Base-by-base conservation (phyloP, 2,329 filamentous ascomycete species). In the Trichophaea hybrida region DNA sequence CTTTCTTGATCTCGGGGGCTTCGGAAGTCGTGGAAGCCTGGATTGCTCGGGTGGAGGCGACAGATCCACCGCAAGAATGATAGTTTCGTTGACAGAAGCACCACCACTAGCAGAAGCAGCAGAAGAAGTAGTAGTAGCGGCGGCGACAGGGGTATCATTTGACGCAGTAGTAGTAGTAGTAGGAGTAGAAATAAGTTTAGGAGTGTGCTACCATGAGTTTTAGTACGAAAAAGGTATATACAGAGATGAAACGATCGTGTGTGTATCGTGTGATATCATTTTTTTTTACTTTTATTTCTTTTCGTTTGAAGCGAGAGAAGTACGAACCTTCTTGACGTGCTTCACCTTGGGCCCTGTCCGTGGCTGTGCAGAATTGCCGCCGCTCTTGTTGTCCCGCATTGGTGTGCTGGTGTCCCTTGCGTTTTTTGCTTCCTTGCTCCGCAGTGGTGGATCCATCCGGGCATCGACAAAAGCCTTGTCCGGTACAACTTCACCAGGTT, bases 1-100 rank as follows among this genome's bases (percentile, higher is more conserved):
- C 56, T 68, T 68, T 48, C 67, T 61, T 4, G 67, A 69, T 15
- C 67, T 65, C 10, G 65, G 66, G 12, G 66, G 63, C 49, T 67
- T 67, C 5, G 67, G 59, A 13, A 43, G 59, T 31, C 56, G 64
- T 57, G 57, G 50, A 35, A 2, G 44, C 17, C 10, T 12, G 24
- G 44, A 5, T 12, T 12, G 44, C 5, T 52, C n/a, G 12, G 37
- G 52, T 35, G 34, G 53, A 8, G 17, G 43, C 38, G 32, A 55
- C 57, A 40, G 35, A 50, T 4, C 54, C 17, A 17, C 8, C 2
- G 24, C 24, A 49, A 17, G 5, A 24, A 24, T 49, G 17, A 4
- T 8, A 49, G 24, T 24, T 15, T 8, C 24, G 13, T 12, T 49
- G 17, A 17, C 44, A 24, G 44, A 17, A n/a, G 38, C 24, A 24